phyloP scores from a whole-genome alignment of 192 early-diverging fungal genomes.

The Podila epigama region DNA sequence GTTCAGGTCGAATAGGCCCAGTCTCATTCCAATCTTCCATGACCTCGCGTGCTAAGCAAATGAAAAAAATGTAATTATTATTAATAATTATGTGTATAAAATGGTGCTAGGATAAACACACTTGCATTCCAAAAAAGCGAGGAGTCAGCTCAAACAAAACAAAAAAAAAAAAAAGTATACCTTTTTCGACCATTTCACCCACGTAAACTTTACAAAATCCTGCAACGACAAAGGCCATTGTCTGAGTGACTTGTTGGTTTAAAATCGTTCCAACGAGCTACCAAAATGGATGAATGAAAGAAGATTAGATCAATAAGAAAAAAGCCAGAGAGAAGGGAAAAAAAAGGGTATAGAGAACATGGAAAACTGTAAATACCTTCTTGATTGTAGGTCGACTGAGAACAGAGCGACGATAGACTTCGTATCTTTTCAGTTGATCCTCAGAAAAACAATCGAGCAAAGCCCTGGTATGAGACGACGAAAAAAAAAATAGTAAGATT shows the following conservation, averaged over 20 bases:
- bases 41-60: constrained; percentile 73
- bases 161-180: no score
- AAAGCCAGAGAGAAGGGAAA: background rate
- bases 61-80: background rate
- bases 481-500: background rate
- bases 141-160: no score
- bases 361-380: constrained; percentile 53
- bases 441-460: constrained; percentile 73
- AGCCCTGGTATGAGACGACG: constrained; percentile 40
- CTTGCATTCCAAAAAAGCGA: no score
- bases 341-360: background rate
- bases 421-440: constrained; percentile 80
- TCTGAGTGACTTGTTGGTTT: constrained; percentile 76
- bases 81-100: no score
- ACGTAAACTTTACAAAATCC: constrained; percentile 94
- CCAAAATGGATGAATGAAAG: background rate
- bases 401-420: constrained; percentile 79
- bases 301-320: background rate
- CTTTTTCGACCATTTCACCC: constrained; percentile 86
- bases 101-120: no score
- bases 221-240: constrained; percentile 82
- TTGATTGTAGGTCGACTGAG: constrained; percentile 81
- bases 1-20: constrained; percentile 82
- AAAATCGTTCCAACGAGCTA: constrained; percentile 69
- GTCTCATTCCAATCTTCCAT: constrained; percentile 81